Evolutionary conservation across 106 monocot species (phyloP), one percentile per base, ranked within the genome.

Genomic region (Dendrobium chrysotoxum): DNA sequence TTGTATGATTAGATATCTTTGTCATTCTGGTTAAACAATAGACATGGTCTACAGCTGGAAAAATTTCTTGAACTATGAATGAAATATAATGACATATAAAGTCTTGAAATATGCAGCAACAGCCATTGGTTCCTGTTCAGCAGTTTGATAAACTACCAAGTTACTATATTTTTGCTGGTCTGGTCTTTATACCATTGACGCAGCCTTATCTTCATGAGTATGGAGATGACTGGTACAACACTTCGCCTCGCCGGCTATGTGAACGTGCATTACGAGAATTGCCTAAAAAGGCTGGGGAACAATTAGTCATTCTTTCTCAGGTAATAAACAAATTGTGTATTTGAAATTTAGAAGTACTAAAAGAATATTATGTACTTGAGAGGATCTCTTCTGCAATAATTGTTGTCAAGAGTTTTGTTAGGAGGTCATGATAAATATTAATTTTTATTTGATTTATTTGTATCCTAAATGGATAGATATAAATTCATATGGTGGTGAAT

Each of bases 161-260:
- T 75, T 99, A 99, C 84, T 99, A 93, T 67, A 99, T 99, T 23
- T 95, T 99, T 88, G 99, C 95, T 66, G 95, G 99, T 73, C 84
- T 99, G n/a, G 88, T 99, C 11, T 99, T 99, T 86, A 77, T 95
- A 74, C 99, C 99, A 44, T 81, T 99, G 75, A 95, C 93, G 40
- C 99, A 99, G 44, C 99, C 99, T 41, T 99, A 99, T 78, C 93
- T 99, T 81, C 99, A 99, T 83, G 99, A 95, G 73, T 95, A 93
- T 87, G 99, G 99, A 76, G 95, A 99, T 78, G 99, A 95, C 83
- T 99, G 99, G 95, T 99, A 95, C 76, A 99, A 99, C 31, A 83
- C 78, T 79, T 99, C 93, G n/a, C 95, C 95, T 78, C 95, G 99
- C 45, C 91, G 90, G 78, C 78, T 99, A n/a, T 99, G 99, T 86